Conservation (phyloP, 106 monocot species). For the Apostasia ramifera region DNA sequence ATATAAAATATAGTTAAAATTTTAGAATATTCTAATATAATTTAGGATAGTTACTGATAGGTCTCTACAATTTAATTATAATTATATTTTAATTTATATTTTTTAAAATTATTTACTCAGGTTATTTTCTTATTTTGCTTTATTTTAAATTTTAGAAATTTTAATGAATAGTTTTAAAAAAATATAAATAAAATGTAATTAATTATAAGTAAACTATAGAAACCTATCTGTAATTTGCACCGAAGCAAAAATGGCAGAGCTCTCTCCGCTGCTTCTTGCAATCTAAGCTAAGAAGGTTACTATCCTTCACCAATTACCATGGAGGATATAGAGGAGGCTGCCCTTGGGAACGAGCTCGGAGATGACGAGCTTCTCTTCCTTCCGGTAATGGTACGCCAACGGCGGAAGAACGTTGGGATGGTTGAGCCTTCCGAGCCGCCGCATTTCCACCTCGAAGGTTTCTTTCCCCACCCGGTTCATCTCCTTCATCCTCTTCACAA, state of each 20-base stretch:
- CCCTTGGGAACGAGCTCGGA: conserved; percentile 68
- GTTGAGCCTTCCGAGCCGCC: conserved; percentile 40
- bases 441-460: conserved; percentile 63
- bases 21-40: too few relatives aligned
- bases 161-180: too few relatives aligned
- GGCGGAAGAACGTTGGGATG: conserved; percentile 74
- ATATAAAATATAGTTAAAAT: too few relatives aligned
- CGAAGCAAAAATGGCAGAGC: neutral
- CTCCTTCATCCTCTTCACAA: conserved; percentile 69
- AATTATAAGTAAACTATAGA: too few relatives aligned
- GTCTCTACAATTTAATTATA: too few relatives aligned
- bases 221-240: too few relatives aligned
- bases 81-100: too few relatives aligned
- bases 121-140: too few relatives aligned
- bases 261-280: neutral
- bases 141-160: too few relatives aligned
- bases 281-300: neutral
- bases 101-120: too few relatives aligned
- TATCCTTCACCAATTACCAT: conserved; percentile 21
- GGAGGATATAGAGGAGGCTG: conserved; percentile 67
- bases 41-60: too few relatives aligned
- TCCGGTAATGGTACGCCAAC: conserved; percentile 61
- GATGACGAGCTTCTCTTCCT: conserved; percentile 73
- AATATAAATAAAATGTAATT: too few relatives aligned
- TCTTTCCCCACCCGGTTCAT: conserved; percentile 51